Evolutionary conservation across 129 eudicot genomes (phyloP), one percentile per base, ranked within the genome.

Genomic region (Helianthus tuberosus): DNA sequence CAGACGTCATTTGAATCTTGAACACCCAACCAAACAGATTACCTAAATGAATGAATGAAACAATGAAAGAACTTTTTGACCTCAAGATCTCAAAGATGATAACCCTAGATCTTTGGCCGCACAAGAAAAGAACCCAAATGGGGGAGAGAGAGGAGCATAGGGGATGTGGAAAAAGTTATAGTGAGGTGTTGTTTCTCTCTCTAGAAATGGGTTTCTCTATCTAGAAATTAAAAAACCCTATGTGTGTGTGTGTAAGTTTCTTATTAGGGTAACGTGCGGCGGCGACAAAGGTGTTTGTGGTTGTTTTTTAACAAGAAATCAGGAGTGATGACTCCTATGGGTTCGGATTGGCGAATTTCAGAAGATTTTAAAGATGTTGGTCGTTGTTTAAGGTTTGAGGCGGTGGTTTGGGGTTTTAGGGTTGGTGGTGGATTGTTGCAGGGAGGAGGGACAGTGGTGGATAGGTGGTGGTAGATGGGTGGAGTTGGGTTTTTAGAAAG

Each of bases 21-120:
- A 52, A 48, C 58, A 38, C 27, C 11, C n/a, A 75, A 43, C 23
- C 55, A 15, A 17, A 48, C 16, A 68, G 80, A 81, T 68, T 64
- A 68, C 36, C 39, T 53, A 32, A 49, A 59, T 32, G 72, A 65
- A 32, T 32, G 36, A 32, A 32, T 32, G 36, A 32, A 32, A 32
- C 2, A 32, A 71, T 66, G 20, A 77, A 53, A 55, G 47, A 12
- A 50, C 25, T n/a, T 46, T 46, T 41, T 17, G 11, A 38, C 54
- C 15, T 16, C 6, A 47, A 70, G 79, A 47, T 64, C 69, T 69
- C 11, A 58, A 75, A 74, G 48, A 25, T 38, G 67, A 79, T 44
- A 74, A 29, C 79, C 85, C 88, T 80, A 68, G 75, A 80, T 76
- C 74, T 69, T 66, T 73, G 79, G 64, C 63, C 46, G 52, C 49